Evolutionary conservation across 768 basidiomycete genomes (phyloP).

Genomic region (Termitomyces bulborhizus): DNA sequence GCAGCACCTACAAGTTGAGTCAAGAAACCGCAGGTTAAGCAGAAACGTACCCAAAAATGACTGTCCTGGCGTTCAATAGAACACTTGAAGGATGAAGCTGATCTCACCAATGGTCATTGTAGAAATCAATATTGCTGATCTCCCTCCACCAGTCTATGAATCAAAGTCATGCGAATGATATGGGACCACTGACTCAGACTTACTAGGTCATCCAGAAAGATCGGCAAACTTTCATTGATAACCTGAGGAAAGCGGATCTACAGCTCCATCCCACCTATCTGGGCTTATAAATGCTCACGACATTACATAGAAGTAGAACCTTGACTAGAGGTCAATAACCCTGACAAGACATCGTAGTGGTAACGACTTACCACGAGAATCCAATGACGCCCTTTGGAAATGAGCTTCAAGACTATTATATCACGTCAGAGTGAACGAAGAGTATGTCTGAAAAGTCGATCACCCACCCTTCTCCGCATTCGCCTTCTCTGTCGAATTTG

Average conservation of each 20-base stretch:
- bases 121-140: slow-evolving; percentile 70
- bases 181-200: slow-evolving; percentile 12
- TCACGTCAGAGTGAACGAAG: neutral
- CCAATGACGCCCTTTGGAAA: slow-evolving; percentile 79
- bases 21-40: neutral
- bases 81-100: neutral
- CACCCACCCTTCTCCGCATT: slow-evolving; percentile 65
- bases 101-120: slow-evolving; percentile 62
- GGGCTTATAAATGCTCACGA: slow-evolving; percentile 42
- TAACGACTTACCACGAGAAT: slow-evolving; percentile 70
- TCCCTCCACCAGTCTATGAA: slow-evolving; percentile 48
- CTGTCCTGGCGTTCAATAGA: slow-evolving; percentile 25
- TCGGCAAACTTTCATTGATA: slow-evolving; percentile 77
- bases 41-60: slow-evolving; percentile 70
- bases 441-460: neutral
- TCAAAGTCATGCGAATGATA: neutral
- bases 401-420: slow-evolving; percentile 41
- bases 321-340: slow-evolving; percentile 17
- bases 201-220: slow-evolving; percentile 73
- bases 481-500: slow-evolving; percentile 54
- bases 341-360: neutral
- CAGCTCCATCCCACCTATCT: neutral
- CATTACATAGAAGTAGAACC: slow-evolving; percentile 86
- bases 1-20: neutral
- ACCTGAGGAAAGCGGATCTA: slow-evolving; percentile 35